Evolutionary conservation across 352 stramenopile species (phyloP), one percentile per base, ranked within the genome.

Genomic region (Thalassiosira mediterranea): DNA sequence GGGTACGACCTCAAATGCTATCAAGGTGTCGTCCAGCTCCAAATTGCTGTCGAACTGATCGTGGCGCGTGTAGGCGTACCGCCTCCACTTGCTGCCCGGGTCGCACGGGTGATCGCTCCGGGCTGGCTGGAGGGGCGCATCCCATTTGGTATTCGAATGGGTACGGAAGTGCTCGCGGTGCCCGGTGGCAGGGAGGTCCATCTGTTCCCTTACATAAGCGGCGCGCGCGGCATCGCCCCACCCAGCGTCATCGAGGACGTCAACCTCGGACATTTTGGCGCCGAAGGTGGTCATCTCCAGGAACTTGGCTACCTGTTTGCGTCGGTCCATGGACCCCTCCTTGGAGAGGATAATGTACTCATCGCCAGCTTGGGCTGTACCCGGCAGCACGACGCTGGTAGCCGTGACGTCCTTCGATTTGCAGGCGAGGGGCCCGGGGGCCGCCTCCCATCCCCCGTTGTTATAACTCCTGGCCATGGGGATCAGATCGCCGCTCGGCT

Each of bases 281-380:
- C 81, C 81, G 42, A 89, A 89, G 3, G 81, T 81, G 23, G 81
- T 83, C 54, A 72, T 56, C 51, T 89, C 72, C 23, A 87, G 71
- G 56, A 89, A 89, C 23, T 59, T 66, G 10, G 77, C 58, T 60
- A 82, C 75, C 11, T 72, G 58, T 1, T 28, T 21, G 19, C 67
- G 31, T 15, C 67, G 42, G 38, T 17, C 15, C 7, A 28, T 23
- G 31, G 21, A 8, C 13, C 46, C 29, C 4, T 60, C 53, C 37
- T 79, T 79, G 21, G 72, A 15, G 10, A 75, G 53, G 34, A 85
- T 69, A 59, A 82, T 21, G 60, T 78, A 85, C 19, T 26, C 71
- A 29, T 67, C 70, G 63, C 47, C 58, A 4, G 8, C 10, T 51
- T 10, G 5, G 4, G 8, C 42, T n/a, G 19, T 7, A 5, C 4